These are phyloP conservation scores for Phytophthora ohioensis DNA, from an alignment of 352 stramenopile genomes.

Conservation along the genomic window DNA sequence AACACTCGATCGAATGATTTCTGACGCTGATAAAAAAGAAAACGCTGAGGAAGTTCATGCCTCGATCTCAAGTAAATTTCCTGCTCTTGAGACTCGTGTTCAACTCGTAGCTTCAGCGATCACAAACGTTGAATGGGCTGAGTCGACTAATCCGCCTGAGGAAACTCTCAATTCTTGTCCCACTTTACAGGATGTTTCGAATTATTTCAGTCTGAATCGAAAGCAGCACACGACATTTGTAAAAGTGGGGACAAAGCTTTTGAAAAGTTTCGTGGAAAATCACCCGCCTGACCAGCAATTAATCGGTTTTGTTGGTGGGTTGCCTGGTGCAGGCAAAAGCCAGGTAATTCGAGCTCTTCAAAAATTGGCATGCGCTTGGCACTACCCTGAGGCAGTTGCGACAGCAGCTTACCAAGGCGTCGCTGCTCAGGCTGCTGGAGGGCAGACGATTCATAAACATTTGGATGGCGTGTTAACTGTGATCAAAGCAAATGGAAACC, in stretches of 20 bases:
- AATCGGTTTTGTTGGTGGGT: slow-evolving; percentile 11
- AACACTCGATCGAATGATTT: background rate
- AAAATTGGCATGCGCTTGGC: background rate
- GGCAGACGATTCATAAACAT: no score
- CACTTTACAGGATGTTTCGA: no score
- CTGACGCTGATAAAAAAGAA: background rate
- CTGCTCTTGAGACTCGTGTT: background rate
- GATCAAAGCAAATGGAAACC: no score
- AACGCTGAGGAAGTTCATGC: no score
- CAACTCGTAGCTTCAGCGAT: no score
- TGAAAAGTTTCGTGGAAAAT: background rate
- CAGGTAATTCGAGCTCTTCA: slow-evolving; percentile 2
- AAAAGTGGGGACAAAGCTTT: background rate
- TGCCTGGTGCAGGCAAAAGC: slow-evolving; percentile 9
- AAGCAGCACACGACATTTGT: slow-evolving; percentile 8
- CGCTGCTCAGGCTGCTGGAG: no score
- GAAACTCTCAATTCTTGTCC: no score
- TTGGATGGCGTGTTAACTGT: no score
- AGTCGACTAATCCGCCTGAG: no score
- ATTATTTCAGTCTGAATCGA: background rate
- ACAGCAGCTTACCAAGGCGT: no score
- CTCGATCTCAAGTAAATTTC: background rate
- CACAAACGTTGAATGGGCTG: no score
- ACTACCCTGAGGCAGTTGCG: no score
- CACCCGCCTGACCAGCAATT: background rate